A percentile compares a stretch with the other conserved stretches of the same genome.
These are phyloP conservation scores for Sporothrix pallida DNA, from an alignment of 2,329 filamentous ascomycete species.

Conservation along the genomic window DNA sequence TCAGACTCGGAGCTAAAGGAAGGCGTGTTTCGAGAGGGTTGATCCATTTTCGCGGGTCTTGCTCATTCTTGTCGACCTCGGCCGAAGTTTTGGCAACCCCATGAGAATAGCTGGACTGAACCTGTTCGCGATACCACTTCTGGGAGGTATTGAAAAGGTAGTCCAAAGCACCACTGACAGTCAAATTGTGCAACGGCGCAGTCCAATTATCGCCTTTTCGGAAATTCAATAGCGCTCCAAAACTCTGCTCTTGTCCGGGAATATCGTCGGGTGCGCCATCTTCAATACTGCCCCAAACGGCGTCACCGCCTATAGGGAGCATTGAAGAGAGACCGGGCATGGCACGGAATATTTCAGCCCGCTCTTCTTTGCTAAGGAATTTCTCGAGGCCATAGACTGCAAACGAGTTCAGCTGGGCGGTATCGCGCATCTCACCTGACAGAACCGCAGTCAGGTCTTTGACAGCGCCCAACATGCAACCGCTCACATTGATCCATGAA, in stretches of 20 bases:
- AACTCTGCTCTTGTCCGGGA: constrained; percentile 73
- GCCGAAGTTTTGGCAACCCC: constrained; percentile 80
- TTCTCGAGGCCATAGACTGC: constrained; percentile 97
- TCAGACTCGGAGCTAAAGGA: constrained; percentile 84
- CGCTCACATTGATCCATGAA: constrained; percentile 97
- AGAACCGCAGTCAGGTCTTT: constrained; percentile 90
- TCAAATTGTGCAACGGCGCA: constrained; percentile 74
- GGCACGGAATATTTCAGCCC: constrained; percentile 90
- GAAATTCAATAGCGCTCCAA: constrained; percentile 86
- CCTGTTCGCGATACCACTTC: constrained; percentile 79
- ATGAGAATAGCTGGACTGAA: constrained; percentile 80
- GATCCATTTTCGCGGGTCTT: constrained; percentile 83
- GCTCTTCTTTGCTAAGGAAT: constrained; percentile 87
- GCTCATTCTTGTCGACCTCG: constrained; percentile 82
- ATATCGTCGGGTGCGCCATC: constrained; percentile 87
- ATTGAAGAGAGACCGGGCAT: constrained; percentile 98
- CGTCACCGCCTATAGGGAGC: constrained; percentile 91
- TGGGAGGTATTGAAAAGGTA: constrained; percentile 82
- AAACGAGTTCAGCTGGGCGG: constrained; percentile 92
- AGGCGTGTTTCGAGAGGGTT: constrained; percentile 91
- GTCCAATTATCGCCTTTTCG: constrained; percentile 68
- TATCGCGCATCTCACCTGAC: constrained; percentile 98
- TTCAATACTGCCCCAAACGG: constrained; percentile 84
- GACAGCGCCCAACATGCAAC: constrained; percentile 93
- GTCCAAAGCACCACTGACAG: constrained; percentile 74